Base-by-base conservation (phyloP, 352 stramenopile species). In the Blastocystis sp. region DNA sequence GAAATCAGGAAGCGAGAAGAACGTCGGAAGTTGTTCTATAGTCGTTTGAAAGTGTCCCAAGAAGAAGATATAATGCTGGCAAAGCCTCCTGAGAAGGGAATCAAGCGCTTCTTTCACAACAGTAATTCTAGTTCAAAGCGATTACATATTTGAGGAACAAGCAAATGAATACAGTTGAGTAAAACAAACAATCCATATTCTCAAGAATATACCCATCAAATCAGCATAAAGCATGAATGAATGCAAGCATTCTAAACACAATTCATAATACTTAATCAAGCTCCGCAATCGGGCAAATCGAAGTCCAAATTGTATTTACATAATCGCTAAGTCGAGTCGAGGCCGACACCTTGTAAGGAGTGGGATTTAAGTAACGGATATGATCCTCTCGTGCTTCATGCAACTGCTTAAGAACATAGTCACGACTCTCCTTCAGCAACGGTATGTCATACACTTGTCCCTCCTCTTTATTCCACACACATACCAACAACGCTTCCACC, bases 351-450 rank as follows among this genome's bases (percentile, higher is more conserved):
- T 93, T 93, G 91, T 95, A 95, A 29, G 94, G 94, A 55, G 95
- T 98, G 43, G 97, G 95, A 91, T 99, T 98, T 13, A 98, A 90
- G 90, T 94, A 94, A 43, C 96, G 94, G 73, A 98, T 93, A 23
- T 98, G 93, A 89, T 98, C 96, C 62, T 97, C 93, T 66, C 97
- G 94, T 75, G 98, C 94, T 26, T 97, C 66, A 63, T 95, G 91
- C 77, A 99, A 94, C 90, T 98, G 95, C 87, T 95, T 90, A 23
- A 93, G 90, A 7, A 98, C 95, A 90, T 95, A 96, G 82, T 93
- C 90, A 29, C 94, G 93, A 55, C 93, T 93, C 79, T 95, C 92
- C 79, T 95, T 91, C 41, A 96, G 90, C 41, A 92, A 93, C 0
- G 94, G 93, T 54, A 96, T 23, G 8, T 77, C 69, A 50, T 68